phyloP scores from a whole-genome alignment of 2,329 filamentous ascomycete species.

The Helotiales sp. region DNA sequence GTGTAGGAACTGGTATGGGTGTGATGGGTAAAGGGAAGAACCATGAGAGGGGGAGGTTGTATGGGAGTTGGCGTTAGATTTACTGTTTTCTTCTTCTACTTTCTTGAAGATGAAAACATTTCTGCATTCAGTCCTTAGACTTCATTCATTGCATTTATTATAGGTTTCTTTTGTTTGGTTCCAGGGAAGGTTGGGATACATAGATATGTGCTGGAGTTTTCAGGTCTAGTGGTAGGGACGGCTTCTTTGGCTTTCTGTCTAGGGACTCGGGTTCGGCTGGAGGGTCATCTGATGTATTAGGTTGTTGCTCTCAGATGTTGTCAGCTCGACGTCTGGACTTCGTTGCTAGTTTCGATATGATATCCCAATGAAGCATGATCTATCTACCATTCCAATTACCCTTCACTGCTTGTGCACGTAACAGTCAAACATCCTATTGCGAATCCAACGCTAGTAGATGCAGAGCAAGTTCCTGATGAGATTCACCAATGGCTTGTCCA shows the following conservation, averaged over 20 bases:
- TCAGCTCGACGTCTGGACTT: neutral
- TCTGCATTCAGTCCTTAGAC: too few relatives aligned
- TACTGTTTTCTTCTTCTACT: neutral
- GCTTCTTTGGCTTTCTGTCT: neutral
- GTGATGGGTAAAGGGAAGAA: conserved; percentile 51
- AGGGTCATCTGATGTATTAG: neutral
- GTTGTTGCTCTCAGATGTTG: neutral
- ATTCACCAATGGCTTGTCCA: too few relatives aligned
- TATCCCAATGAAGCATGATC: neutral
- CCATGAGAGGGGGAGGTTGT: conserved; percentile 44
- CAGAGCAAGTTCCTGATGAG: too few relatives aligned
- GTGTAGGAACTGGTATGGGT: conserved; percentile 43
- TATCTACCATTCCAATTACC: too few relatives aligned
- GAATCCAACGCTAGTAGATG: too few relatives aligned
- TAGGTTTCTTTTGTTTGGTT: neutral
- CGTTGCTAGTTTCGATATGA: neutral
- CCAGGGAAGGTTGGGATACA: neutral
- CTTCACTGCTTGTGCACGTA: too few relatives aligned
- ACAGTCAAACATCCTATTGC: too few relatives aligned
- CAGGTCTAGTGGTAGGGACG: neutral
- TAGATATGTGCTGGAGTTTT: neutral
- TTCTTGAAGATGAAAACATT: conserved; percentile 1
- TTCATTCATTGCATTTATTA: too few relatives aligned
- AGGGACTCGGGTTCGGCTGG: neutral
- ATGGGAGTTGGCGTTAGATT: conserved; percentile 54